Base-by-base conservation (phyloP, 164 flowering plant species). In the Piper betle region DNA sequence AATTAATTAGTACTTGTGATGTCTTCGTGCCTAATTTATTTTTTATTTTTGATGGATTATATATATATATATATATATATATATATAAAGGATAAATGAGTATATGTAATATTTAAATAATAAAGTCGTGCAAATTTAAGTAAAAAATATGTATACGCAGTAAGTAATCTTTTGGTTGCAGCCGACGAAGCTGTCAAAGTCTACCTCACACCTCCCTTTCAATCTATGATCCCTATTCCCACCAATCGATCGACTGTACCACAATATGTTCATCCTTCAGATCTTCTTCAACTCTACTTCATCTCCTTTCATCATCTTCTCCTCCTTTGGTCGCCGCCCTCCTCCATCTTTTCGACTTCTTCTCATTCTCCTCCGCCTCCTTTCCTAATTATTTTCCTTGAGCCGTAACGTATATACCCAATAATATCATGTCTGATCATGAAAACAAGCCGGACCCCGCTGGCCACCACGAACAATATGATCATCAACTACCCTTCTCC, bases 371-470 rank as follows among this genome's bases (percentile, higher is more conserved):
- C 58, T 55, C 33, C 15, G 5, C 13, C 58, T 16, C 1, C 58
- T 20, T 37, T 39, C 33, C 38, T 10, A 8, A 15, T 43, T 15
- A 43, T 3, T 15, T 43, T 43, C 50, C 9, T 41, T 43, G 12
- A 10, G 8, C 50, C 50, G 12, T 43, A 43, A 15, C 50, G n/a
- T n/a, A n/a, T n/a, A n/a, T n/a, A n/a, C n/a, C n/a, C n/a, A 20
- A n/a, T 40, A 20, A 43, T 53, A 48, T 62, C 64, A 78, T 78
- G 78, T 66, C 78, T 66, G 71, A 69, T 58, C 50, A 43, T 43
- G 64, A 73, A 3, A 71, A 62, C n/a, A n/a, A n/a, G n/a, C n/a
- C n/a, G 65, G 78, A 77, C 58, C 67, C 62, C 39, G 71, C 59
- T 20, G 37, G 68, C 62, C 75, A 69, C 64, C 78, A 71, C 41